Conservation (phyloP, 2,329 filamentous ascomycete species). For the Apiospora hydei region DNA sequence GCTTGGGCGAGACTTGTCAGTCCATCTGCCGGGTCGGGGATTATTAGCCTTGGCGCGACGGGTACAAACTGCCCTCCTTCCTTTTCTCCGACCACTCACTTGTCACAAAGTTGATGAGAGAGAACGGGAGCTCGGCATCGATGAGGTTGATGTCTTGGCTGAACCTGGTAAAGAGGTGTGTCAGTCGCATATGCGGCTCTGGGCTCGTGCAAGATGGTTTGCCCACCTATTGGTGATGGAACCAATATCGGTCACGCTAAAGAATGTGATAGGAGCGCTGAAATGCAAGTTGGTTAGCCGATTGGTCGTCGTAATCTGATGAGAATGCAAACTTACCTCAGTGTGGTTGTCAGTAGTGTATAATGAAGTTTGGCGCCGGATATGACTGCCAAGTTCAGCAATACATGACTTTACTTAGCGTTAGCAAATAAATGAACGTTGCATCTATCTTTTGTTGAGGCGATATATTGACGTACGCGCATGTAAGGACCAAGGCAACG, state of each 20-base stretch:
- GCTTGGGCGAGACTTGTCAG: conserved; percentile 16
- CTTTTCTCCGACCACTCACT: conserved; percentile 9
- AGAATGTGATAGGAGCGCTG: conserved; percentile 21
- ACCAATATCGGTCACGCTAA: conserved; percentile 16
- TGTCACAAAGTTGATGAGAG: conserved; percentile 12
- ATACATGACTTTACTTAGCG: conserved; percentile 23
- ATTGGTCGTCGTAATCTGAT: background rate
- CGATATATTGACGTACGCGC: conserved; percentile 20
- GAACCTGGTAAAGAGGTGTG: background rate
- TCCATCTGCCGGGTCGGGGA: conserved; percentile 22
- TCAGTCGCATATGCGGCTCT: conserved; percentile 7
- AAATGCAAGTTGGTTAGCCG: background rate
- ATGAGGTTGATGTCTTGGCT: conserved; percentile 20
- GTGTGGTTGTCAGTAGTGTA: conserved; percentile 22
- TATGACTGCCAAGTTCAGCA: conserved; percentile 26
- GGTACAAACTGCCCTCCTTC: background rate
- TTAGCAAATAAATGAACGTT: background rate
- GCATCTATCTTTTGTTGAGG: background rate
- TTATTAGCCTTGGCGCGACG: background rate
- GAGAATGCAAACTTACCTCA: conserved; percentile 20
- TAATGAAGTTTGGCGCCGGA: conserved; percentile 27
- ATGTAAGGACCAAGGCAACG: conserved; percentile 13
- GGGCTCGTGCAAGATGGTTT: background rate
- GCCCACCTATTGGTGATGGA: conserved; percentile 19
- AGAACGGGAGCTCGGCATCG: conserved; percentile 22